These are phyloP conservation scores for Tuber melanosporum DNA, from an alignment of 495 filamentous ascomycete genomes.

Conservation along the genomic window DNA sequence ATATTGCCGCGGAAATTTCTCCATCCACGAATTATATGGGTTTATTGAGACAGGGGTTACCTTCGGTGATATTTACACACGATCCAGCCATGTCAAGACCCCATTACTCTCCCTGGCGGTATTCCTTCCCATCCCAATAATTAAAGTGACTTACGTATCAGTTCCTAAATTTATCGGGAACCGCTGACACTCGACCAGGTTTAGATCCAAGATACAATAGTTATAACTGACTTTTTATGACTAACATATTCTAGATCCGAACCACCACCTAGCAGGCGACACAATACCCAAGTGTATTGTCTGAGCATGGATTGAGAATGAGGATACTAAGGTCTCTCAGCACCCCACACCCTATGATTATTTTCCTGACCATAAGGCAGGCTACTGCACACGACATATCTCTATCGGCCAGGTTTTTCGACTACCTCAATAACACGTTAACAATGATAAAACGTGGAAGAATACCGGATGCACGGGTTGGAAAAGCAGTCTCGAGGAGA, in stretches of 20 bases:
- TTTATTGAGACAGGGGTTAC: slow-evolving; percentile 53
- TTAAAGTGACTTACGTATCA: background rate
- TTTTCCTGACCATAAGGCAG: background rate
- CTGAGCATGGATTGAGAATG: slow-evolving; percentile 55
- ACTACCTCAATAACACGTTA: slow-evolving; percentile 9
- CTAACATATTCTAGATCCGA: slow-evolving; percentile 47
- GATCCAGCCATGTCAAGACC: slow-evolving; percentile 54
- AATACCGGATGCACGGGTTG: slow-evolving; percentile 14
- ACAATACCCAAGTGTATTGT: slow-evolving; percentile 54
- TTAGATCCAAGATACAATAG: background rate
- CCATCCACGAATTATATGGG: slow-evolving; percentile 54
- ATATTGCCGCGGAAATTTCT: slow-evolving; percentile 23
- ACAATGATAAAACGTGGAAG: slow-evolving; percentile 10
- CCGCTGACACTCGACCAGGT: slow-evolving; percentile 14
- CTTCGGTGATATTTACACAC: slow-evolving; percentile 57
- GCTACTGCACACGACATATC: slow-evolving; percentile 15
- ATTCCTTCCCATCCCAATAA: background rate
- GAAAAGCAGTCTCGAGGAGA: slow-evolving; percentile 16
- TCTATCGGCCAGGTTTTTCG: slow-evolving; percentile 17
- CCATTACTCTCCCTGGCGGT: slow-evolving; percentile 50
- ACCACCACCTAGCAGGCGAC: slow-evolving; percentile 58
- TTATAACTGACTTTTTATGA: background rate
- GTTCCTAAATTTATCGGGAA: background rate
- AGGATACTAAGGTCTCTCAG: slow-evolving; percentile 49
- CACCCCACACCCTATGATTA: background rate